Evolutionary conservation across 106 monocot genomes (phyloP), one percentile per base, ranked within the genome.

Genomic region (Triglochin maritima): DNA sequence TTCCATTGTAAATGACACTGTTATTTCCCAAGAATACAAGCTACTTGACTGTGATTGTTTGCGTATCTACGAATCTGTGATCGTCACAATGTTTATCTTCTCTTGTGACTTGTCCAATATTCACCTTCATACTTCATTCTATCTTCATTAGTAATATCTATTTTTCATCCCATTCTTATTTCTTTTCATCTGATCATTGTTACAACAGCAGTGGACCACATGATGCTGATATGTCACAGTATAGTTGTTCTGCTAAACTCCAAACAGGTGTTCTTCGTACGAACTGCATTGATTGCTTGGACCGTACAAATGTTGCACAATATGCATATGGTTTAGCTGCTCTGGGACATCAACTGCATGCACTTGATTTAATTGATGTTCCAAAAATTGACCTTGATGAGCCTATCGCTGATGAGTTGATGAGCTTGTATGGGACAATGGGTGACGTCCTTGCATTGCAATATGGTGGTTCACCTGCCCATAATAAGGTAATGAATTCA

Each of bases 221-320:
- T 65, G 73, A 68, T 63, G 60, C 5, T 50, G 77, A 66, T 47
- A 71, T 60, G 3, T 47, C 68, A 47, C 5, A 51, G 5, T 42
- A 12, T 12, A 50, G 15, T 52, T 61, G 8, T 72, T 71, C 81
- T 44, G 63, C 72, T 8, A 77, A 47, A 16, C 73, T 87, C 46
- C 90, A 90, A 60, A 79, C 71, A 48, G 90, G 90, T 7, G 72
- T 87, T 29, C 52, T 87, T 9, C 73, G 92, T n/a, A 93, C 92
- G 49, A 93, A 93, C 71, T 93, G 92, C 70, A 93, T 93, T 54
- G 92, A 93, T 67, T 93, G 92, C 70, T 81, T 93, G 70, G 92
- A 93, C 72, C 92, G 92, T 16, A 93, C 92, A 45, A 93, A 93
- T 83, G 92, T 93, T 67, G 92, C 92, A 60, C 92, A 93, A 64